Evolutionary conservation across 2,329 filamentous ascomycete genomes (phyloP).

Genomic region (Pseudogymnoascus sp.): DNA sequence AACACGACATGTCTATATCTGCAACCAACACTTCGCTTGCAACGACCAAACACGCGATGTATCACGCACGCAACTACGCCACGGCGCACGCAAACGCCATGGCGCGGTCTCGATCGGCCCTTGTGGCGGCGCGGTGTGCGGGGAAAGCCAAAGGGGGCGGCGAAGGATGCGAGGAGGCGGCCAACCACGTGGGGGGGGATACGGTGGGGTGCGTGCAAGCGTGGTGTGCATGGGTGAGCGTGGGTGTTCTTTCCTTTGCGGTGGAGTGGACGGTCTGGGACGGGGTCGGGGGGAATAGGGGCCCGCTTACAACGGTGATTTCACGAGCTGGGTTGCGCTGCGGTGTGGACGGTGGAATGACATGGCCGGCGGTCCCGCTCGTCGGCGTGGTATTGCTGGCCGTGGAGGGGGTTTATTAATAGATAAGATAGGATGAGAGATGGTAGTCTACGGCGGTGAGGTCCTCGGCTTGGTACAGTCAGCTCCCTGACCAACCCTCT

Average conservation of each 20-base stretch:
- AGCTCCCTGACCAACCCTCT: not conserved
- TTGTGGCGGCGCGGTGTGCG: not conserved
- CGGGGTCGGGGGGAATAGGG: not conserved
- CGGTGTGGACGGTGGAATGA: not conserved
- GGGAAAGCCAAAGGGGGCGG: not conserved
- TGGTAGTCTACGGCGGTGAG: not conserved
- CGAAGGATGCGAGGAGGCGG: not conserved
- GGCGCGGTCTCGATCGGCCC: not conserved
- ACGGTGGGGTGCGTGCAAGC: not conserved
- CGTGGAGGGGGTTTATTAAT: not conserved
- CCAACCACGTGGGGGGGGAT: not conserved
- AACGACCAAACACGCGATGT: not conserved
- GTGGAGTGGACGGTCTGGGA: not conserved
- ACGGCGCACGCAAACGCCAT: not conserved
- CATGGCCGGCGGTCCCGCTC: not conserved
- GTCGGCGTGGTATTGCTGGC: not conserved
- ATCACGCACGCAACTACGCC: not conserved
- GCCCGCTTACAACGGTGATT: not conserved
- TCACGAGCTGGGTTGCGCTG: not conserved
- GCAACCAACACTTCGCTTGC: not conserved
- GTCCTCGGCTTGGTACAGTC: not conserved
- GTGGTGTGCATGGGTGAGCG: not conserved
- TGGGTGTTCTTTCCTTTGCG: not conserved
- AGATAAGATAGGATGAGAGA: not conserved
- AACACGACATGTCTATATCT: not conserved